phyloP scores from a whole-genome alignment of 768 basidiomycete genomes.

The Tephrocybe sp. region DNA sequence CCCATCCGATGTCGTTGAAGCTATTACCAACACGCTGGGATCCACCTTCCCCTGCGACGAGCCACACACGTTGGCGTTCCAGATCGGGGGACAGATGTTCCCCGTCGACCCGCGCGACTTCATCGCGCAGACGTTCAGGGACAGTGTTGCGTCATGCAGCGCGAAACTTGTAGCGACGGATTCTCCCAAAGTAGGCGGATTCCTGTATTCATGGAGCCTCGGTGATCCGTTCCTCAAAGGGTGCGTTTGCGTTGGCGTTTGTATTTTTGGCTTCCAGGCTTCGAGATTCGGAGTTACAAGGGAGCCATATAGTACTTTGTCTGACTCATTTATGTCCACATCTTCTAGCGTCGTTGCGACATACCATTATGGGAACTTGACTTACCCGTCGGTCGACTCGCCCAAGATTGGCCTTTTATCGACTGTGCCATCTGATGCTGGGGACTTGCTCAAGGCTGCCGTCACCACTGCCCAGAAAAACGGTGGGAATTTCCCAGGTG shows the following conservation, averaged over 20 bases:
- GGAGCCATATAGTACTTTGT: no score
- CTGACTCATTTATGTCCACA: neutral
- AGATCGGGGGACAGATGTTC: constrained; percentile 67
- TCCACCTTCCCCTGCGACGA: constrained; percentile 50
- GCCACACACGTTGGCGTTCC: constrained; percentile 63
- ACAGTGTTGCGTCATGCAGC: constrained; percentile 40
- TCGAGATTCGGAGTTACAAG: neutral
- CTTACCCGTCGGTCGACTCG: constrained; percentile 62
- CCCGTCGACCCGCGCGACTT: constrained; percentile 79
- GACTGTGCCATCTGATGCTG: constrained; percentile 60
- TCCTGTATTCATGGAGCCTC: constrained; percentile 74
- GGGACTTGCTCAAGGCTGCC: constrained; percentile 27
- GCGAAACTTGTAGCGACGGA: constrained; percentile 63
- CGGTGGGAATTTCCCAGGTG: constrained; percentile 34
- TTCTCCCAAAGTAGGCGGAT: constrained; percentile 53
- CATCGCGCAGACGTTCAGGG: constrained; percentile 35
- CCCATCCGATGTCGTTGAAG: constrained; percentile 57
- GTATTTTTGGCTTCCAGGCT: no score
- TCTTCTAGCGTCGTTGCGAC: constrained; percentile 55
- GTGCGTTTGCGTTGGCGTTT: constrained; percentile 39
- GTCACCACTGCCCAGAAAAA: constrained; percentile 23
- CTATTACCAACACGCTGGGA: constrained; percentile 43
- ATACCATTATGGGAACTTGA: constrained; percentile 72
- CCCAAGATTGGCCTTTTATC: constrained; percentile 72
- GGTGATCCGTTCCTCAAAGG: constrained; percentile 76